Conservation (phyloP, 805 yeast genomes). For the Suhomyces xylopsoci region DNA sequence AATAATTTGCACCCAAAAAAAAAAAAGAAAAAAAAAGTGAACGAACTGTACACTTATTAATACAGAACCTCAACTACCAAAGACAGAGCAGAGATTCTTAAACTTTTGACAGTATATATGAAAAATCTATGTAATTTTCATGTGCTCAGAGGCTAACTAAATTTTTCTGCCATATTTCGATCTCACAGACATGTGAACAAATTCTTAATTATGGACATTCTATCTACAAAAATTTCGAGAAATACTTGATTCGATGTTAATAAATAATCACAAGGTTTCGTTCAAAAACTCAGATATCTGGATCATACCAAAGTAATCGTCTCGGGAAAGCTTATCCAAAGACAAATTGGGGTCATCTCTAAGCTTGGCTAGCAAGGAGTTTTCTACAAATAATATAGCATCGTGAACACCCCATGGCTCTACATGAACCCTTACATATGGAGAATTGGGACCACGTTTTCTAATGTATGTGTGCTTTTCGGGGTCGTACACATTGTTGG, state of each 20-base stretch:
- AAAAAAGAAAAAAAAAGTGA: too few relatives aligned
- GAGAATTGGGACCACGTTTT: slow-evolving; percentile 10
- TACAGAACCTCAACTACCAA: too few relatives aligned
- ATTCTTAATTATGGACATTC: too few relatives aligned
- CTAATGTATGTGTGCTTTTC: slow-evolving; percentile 13
- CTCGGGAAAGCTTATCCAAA: slow-evolving; percentile 7
- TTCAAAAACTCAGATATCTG: slow-evolving; percentile 24
- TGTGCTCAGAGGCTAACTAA: too few relatives aligned
- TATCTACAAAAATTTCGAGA: too few relatives aligned
- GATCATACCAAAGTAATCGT: slow-evolving; percentile 19
- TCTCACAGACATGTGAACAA: too few relatives aligned
- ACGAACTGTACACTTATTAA: too few relatives aligned
- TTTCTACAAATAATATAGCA: slow-evolving; percentile 24
- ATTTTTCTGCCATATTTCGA: too few relatives aligned
- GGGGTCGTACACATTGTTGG: slow-evolving; percentile 14
- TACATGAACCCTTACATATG: slow-evolving; percentile 19
- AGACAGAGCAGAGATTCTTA: too few relatives aligned
- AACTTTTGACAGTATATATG: too few relatives aligned
- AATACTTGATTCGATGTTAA: too few relatives aligned
- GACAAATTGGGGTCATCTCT: slow-evolving; percentile 2
- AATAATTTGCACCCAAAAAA: slow-evolving; percentile 3
- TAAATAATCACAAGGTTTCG: slow-evolving; percentile 10
- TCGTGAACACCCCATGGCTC: slow-evolving; percentile 42
- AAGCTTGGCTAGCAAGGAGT: slow-evolving; percentile 15
- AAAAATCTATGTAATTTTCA: too few relatives aligned